These are phyloP conservation scores for Immersiporthe knoxdaviesiana DNA, from an alignment of 2,329 filamentous ascomycete genomes.

Conservation along the genomic window DNA sequence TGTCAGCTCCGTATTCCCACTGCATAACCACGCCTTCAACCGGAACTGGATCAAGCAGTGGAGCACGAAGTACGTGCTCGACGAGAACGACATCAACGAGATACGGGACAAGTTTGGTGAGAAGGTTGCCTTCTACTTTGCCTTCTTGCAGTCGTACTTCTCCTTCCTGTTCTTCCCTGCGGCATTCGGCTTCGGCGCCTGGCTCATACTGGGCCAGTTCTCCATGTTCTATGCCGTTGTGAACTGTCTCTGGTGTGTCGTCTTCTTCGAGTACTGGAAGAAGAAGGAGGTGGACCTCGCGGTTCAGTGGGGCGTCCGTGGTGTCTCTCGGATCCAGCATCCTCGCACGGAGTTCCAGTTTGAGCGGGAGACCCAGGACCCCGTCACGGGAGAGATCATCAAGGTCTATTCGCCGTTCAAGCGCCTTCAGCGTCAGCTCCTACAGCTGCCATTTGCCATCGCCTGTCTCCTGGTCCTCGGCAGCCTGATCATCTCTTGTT, in stretches of 20 bases:
- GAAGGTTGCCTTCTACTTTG: constrained; percentile 92
- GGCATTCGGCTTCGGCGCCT: constrained; percentile 73
- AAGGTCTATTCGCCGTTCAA: constrained; percentile 77
- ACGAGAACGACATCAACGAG: constrained; percentile 67
- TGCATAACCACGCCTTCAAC: constrained; percentile 79
- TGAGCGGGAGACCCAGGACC: constrained; percentile 76
- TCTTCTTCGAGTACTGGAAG: constrained; percentile 97
- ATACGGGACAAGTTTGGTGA: constrained; percentile 80
- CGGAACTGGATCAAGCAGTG: constrained; percentile 74
- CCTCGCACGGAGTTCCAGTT: constrained; percentile 78
- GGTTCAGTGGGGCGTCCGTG: constrained; percentile 85
- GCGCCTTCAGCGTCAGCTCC: constrained; percentile 74
- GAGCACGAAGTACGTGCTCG: constrained; percentile 71
- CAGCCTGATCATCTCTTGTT: constrained; percentile 81
- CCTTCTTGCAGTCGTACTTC: constrained; percentile 91
- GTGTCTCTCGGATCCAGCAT: constrained; percentile 79
- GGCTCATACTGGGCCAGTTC: constrained; percentile 83
- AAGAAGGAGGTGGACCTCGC: constrained; percentile 86
- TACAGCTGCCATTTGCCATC: constrained; percentile 84
- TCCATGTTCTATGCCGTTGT: constrained; percentile 79
- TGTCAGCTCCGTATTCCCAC: constrained; percentile 74
- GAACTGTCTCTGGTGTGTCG: constrained; percentile 82
- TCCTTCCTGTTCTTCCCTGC: constrained; percentile 83
- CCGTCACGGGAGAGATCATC: constrained; percentile 78
- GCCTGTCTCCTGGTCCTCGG: constrained; percentile 74